A percentile compares a stretch with the other conserved stretches of the same genome.
phyloP scores from a whole-genome alignment of 768 basidiomycete species.

The Cyclocybe aegerita region DNA sequence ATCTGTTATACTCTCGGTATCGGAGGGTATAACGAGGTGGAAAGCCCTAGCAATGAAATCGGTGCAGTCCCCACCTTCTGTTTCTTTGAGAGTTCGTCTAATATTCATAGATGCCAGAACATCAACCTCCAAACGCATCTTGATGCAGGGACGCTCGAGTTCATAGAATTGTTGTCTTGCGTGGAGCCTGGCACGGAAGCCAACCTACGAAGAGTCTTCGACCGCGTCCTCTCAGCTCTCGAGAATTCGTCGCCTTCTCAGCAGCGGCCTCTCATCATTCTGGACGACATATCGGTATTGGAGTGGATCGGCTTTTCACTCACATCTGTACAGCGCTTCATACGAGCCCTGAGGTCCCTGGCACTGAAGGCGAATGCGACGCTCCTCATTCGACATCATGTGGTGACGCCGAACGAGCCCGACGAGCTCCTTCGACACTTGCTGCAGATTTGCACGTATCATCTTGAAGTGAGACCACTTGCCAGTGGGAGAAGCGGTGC shows the following conservation, averaged over 20 bases:
- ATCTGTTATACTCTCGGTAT: conserved; percentile 56
- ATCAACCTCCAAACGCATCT: conserved; percentile 35
- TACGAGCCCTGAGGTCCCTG: conserved; percentile 54
- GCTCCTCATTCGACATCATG: conserved; percentile 65
- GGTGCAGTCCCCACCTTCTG: conserved; percentile 40
- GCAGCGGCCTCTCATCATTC: conserved; percentile 46
- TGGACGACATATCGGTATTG: conserved; percentile 70
- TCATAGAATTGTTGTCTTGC: conserved; percentile 50
- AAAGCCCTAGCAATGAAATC: conserved; percentile 61
- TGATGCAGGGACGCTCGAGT: conserved; percentile 41
- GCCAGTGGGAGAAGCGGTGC: conserved; percentile 75
- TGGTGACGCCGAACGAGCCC: conserved; percentile 49
- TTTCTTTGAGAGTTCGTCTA: background rate
- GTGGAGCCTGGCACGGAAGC: conserved; percentile 18
- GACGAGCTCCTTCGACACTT: conserved; percentile 62
- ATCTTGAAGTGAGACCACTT: conserved; percentile 70
- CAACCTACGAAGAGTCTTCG: conserved; percentile 32
- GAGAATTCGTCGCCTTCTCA: background rate
- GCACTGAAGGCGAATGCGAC: conserved; percentile 59
- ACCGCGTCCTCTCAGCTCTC: conserved; percentile 31
- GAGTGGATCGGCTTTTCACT: conserved; percentile 68
- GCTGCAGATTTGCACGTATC: conserved; percentile 63
- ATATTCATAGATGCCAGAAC: conserved; percentile 26
- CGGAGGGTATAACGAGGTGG: conserved; percentile 59
- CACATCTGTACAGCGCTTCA: conserved; percentile 53